phyloP scores from a whole-genome alignment of 2,329 filamentous ascomycete species.

The Cadophora gregata region DNA sequence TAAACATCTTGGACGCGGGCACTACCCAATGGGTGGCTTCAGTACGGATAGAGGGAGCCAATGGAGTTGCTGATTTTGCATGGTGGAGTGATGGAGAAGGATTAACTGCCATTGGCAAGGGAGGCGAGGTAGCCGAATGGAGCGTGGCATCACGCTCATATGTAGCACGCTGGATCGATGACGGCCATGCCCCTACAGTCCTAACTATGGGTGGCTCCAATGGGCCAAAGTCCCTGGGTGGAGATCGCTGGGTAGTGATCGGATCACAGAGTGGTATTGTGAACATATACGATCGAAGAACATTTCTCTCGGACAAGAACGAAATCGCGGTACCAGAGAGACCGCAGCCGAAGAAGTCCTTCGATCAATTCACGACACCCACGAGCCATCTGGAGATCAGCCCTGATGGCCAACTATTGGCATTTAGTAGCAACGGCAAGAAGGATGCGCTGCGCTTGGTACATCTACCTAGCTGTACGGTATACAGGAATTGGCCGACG shows the following conservation, averaged over 20 bases:
- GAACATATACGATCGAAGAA: conserved; percentile 85
- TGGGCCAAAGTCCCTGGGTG: conserved; percentile 66
- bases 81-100: conserved; percentile 92
- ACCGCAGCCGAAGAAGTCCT: conserved; percentile 73
- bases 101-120: conserved; percentile 81
- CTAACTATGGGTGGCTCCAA: conserved; percentile 76
- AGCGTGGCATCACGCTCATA: conserved; percentile 71
- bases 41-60: conserved; percentile 79
- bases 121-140: conserved; percentile 92
- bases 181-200: conserved; percentile 85
- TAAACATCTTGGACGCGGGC: conserved; percentile 81
- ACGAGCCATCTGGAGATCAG: conserved; percentile 82
- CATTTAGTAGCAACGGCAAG: conserved; percentile 86
- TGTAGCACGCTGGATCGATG: conserved; percentile 84
- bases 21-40: conserved; percentile 90
- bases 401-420: conserved; percentile 87
- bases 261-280: conserved; percentile 87
- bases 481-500: conserved; percentile 98
- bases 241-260: conserved; percentile 87
- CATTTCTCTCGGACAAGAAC: conserved; percentile 46
- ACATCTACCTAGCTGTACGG: conserved; percentile 89
- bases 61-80: conserved; percentile 86
- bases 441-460: conserved; percentile 86
- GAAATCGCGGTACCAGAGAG: conserved; percentile 63
- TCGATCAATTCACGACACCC: conserved; percentile 89